Percentiles rank a stretch among this genome's conserved stretches.
Evolutionary conservation across 352 stramenopile genomes (phyloP).

Genomic region (Phytophthora sp.): DNA sequence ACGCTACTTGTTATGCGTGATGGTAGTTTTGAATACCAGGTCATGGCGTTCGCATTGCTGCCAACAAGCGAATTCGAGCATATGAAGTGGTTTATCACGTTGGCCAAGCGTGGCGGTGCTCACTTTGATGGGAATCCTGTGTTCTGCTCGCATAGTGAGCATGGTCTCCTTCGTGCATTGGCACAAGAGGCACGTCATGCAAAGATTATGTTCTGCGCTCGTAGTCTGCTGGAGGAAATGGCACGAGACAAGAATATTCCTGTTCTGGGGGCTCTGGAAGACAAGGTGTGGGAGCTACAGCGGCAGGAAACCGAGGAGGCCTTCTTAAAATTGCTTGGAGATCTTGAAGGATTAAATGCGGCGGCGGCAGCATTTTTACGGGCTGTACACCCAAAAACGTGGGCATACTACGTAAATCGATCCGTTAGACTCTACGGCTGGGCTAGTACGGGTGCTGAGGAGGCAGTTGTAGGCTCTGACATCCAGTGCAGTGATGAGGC

Average conservation of each 20-base stretch:
- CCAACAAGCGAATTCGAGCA: slow-evolving; percentile 70
- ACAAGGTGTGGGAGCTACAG: slow-evolving; percentile 71
- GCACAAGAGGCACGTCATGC: slow-evolving; percentile 54
- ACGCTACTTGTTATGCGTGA: slow-evolving; percentile 69
- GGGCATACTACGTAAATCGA: slow-evolving; percentile 71
- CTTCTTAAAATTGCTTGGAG: slow-evolving; percentile 55
- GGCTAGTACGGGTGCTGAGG: slow-evolving; percentile 64
- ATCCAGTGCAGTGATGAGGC: slow-evolving; percentile 71
- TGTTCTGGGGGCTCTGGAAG: slow-evolving; percentile 60
- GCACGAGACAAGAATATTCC: slow-evolving; percentile 80
- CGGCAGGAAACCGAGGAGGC: slow-evolving; percentile 59
- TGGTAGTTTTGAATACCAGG: slow-evolving; percentile 70
- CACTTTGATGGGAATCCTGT: slow-evolving; percentile 59
- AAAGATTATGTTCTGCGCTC: slow-evolving; percentile 79
- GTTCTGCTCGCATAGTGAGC: slow-evolving; percentile 67
- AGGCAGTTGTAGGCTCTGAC: slow-evolving; percentile 63
- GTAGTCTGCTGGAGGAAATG: slow-evolving; percentile 70
- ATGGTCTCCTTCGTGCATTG: slow-evolving; percentile 62
- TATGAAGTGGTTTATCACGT: slow-evolving; percentile 76
- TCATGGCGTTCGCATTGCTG: slow-evolving; percentile 72
- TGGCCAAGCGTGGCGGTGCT: slow-evolving; percentile 57
- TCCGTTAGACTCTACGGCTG: slow-evolving; percentile 70
- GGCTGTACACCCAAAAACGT: slow-evolving; percentile 68
- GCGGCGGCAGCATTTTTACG: slow-evolving; percentile 63
- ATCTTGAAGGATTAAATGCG: slow-evolving; percentile 61